Evolutionary conservation across 345 rosid genomes (phyloP).

Genomic region (Moricandia arvensis): DNA sequence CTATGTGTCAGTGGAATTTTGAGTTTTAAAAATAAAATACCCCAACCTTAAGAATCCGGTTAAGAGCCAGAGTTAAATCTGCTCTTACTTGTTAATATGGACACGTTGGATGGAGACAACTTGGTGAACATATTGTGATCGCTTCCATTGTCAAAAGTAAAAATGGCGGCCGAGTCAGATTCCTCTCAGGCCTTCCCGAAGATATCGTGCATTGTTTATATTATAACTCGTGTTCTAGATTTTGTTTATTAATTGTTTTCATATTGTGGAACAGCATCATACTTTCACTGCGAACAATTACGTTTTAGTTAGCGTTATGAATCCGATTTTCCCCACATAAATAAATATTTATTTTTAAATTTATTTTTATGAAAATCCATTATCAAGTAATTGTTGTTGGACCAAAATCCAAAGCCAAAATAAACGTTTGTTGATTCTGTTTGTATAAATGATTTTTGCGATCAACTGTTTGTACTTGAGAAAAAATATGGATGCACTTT

Average conservation of each 20-base stretch:
- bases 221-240: neutral
- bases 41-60: no score
- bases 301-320: neutral
- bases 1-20: no score
- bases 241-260: neutral
- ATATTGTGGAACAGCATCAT: neutral
- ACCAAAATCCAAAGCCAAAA: neutral
- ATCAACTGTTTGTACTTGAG: neutral
- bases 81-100: neutral
- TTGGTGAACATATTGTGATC: neutral
- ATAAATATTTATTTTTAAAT: neutral
- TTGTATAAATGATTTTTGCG: neutral
- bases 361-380: neutral
- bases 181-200: neutral
- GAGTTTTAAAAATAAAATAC: no score
- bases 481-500: neutral
- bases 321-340: neutral
- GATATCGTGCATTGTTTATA: neutral
- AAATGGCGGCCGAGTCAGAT: neutral
- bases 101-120: neutral
- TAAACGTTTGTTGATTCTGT: neutral
- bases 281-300: neutral
- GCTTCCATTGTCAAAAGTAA: neutral
- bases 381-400: neutral
- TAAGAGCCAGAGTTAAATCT: no score